Base-by-base conservation (phyloP, 1,284 basidiomycete species). In the Ganoderma boninense region DNA sequence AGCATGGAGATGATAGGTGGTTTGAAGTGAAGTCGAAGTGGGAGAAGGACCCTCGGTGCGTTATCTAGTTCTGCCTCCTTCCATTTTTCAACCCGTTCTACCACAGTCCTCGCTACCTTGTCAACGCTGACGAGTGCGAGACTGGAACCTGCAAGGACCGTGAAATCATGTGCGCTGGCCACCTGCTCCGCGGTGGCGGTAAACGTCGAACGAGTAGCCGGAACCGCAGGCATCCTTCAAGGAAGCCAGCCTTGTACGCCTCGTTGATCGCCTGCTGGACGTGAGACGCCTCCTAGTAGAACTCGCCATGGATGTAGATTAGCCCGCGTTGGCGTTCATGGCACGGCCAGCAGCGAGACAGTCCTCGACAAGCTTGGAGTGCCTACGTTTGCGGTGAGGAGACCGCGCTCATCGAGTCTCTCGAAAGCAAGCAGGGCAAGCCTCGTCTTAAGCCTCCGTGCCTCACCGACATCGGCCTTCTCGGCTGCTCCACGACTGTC, bases 271-370 rank as follows among this genome's bases (percentile, higher is more conserved):
- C 97, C 80, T 96, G 92, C 82, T 97, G 95, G 60, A 99, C 88
- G 82, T 97, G 96, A 8, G 92, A 89, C 1, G 96, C 97, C 83
- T 99, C 97, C 82, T 97, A 94, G 84, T 94, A 93, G 84, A 99
- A 99, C 84, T 99, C 97, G 78, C 97, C 97, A 76, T 97, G 97
- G 78, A 98, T 97, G 85, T 99, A 99, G 82, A 99, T 99, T 99
- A 99, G 42, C 97, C 97, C 67, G 97, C 96, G 69, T 84, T 97
- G 64, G 97, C 97, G 83, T 99, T 99, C 97, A 99, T 99, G 23
- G 88, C 93, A 70, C 97, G 93, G n/a, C 97, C 97, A 62, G 97
- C 97, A 70, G 99, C 94, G 64, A 99, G 90, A 82, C 98, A 99
- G 42, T 97, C 69, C 87, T 99, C 73, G 97, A 97, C 74, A 94